phyloP scores from a whole-genome alignment of 2,329 filamentous ascomycete genomes.

The Penicillium sp. region DNA sequence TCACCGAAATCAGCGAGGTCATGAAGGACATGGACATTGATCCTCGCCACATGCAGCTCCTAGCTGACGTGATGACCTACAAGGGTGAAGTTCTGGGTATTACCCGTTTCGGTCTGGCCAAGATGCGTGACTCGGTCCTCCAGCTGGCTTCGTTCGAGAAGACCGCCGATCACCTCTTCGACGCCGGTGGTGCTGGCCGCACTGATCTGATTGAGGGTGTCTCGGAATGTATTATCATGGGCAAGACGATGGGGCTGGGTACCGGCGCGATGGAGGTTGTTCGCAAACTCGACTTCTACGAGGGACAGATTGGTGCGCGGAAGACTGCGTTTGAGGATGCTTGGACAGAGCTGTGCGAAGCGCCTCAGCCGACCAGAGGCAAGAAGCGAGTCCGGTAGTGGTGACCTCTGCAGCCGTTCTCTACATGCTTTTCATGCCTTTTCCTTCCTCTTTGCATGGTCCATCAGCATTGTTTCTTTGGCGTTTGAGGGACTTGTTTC shows the following conservation, averaged over 20 bases:
- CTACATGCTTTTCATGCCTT: not conserved
- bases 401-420: not conserved
- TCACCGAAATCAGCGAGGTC: constrained; percentile 81
- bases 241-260: constrained; percentile 87
- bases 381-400: constrained; percentile 22
- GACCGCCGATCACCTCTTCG: constrained; percentile 95
- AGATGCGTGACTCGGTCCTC: constrained; percentile 92
- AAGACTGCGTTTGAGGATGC: constrained; percentile 69
- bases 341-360: constrained; percentile 40
- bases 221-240: constrained; percentile 97
- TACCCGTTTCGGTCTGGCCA: constrained; percentile 91
- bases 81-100: constrained; percentile 97
- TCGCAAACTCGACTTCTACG: constrained; percentile 68
- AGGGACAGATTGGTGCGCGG: constrained; percentile 60
- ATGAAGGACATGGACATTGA: constrained; percentile 97
- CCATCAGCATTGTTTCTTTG: constrained; percentile 25
- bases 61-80: constrained; percentile 98
- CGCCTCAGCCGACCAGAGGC: constrained; percentile 16
- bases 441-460: not conserved
- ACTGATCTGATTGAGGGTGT: constrained; percentile 91
- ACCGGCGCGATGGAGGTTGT: constrained; percentile 93
- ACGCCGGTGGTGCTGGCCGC: constrained; percentile 90
- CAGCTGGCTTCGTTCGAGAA: constrained; percentile 97
- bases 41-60: constrained; percentile 93
- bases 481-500: constrained; percentile 20